Percentiles rank a stretch among this genome's conserved stretches.
phyloP scores from a whole-genome alignment of 1,284 basidiomycete genomes.

The Cutaneotrichosporon sp. region DNA sequence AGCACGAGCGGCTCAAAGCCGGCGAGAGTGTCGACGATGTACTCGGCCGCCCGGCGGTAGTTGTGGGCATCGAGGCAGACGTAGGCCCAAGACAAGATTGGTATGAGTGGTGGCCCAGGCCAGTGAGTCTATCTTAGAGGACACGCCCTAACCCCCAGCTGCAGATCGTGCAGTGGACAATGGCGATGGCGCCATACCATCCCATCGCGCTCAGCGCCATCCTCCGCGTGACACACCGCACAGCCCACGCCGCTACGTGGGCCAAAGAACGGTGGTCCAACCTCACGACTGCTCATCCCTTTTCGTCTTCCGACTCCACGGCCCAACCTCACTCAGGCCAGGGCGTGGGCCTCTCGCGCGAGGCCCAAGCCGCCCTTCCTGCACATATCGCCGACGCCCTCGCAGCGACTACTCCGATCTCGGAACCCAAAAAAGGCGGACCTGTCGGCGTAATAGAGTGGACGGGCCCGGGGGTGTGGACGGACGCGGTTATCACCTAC shows the following conservation, averaged over 20 bases:
- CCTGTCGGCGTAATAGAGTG: conserved; percentile 46
- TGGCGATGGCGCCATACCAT: conserved; percentile 41
- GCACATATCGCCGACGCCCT: conserved; percentile 11
- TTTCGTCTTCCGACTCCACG: no score
- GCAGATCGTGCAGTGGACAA: conserved; percentile 51
- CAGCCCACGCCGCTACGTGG: conserved; percentile 38
- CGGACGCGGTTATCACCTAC: conserved; percentile 43
- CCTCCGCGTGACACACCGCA: conserved; percentile 38
- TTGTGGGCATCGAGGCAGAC: conserved; percentile 50
- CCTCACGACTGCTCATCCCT: no score
- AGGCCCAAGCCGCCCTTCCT: conserved; percentile 18
- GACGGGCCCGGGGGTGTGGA: conserved; percentile 49
- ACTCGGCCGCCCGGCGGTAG: conserved; percentile 37
- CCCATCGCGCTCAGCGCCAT: conserved; percentile 41
- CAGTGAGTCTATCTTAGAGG: conserved; percentile 28
- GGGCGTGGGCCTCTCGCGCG: conserved; percentile 23
- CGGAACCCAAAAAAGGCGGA: conserved; percentile 35
- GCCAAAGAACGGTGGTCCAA: conserved; percentile 22
- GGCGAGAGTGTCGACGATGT: conserved; percentile 28
- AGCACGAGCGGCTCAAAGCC: conserved; percentile 17
- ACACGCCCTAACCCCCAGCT: conserved; percentile 23
- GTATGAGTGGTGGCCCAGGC: conserved; percentile 48
- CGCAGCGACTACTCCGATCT: conserved; percentile 23
- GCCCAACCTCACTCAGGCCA: conserved; percentile 18
- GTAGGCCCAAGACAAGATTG: conserved; percentile 47